Conservation (phyloP, 495 filamentous ascomycete genomes). For the Tricharina praecox region DNA sequence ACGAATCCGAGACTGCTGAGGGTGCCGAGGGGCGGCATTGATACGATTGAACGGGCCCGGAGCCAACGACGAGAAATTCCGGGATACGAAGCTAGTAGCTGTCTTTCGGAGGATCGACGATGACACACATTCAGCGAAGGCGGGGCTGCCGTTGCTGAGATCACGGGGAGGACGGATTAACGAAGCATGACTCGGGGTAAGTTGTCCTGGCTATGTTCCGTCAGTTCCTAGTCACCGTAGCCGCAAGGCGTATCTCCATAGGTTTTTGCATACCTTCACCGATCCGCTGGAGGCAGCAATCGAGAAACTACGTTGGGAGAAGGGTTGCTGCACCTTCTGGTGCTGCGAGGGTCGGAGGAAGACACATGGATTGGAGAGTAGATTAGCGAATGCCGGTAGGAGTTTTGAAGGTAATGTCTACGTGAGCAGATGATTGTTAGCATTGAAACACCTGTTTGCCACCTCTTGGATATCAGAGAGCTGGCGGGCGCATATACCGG, state of each 20-base stretch:
- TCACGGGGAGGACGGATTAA: not conserved
- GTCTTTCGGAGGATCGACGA: not conserved
- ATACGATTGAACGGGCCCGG: conserved; percentile 10
- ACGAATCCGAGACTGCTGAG: conserved; percentile 18
- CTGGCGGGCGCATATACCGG: not conserved
- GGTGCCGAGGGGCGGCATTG: conserved; percentile 12
- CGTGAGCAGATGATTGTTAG: not conserved
- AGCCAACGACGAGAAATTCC: not conserved
- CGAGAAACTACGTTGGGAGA: not conserved
- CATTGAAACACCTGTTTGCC: conserved; percentile 1
- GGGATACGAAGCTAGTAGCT: conserved; percentile 1
- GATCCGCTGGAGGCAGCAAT: not conserved
- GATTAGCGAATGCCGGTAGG: not conserved
- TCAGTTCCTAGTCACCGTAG: too few species aligned
- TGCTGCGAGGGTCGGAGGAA: not conserved
- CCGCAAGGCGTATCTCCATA: too few species aligned
- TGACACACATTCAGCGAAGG: not conserved
- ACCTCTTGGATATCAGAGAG: not conserved
- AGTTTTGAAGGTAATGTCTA: conserved; percentile 4
- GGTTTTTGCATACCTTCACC: not conserved
- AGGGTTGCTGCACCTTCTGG: not conserved
- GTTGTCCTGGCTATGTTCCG: not conserved
- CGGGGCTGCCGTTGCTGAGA: not conserved
- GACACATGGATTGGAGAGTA: not conserved
- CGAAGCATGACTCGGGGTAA: not conserved